Percentiles rank a stretch among this genome's conserved stretches.
Evolutionary conservation across 306 rosid genomes (phyloP).

Genomic region (Vigna unguiculata): DNA sequence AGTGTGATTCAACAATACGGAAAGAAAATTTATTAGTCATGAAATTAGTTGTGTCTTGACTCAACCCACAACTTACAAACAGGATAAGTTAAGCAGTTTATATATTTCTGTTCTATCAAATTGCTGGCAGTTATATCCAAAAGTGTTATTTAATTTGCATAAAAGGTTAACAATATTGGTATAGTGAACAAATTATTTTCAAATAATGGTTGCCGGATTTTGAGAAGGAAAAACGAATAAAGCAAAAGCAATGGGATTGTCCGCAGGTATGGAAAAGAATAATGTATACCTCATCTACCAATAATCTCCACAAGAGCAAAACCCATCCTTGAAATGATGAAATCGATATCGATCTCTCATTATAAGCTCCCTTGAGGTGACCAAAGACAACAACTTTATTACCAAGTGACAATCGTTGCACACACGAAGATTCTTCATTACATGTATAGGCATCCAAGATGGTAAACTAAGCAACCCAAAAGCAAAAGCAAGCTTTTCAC

Average conservation of each 20-base stretch:
- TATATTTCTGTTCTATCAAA: not conserved
- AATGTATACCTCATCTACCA: conserved; percentile 51
- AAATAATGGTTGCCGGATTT: conserved; percentile 3
- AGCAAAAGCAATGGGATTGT: conserved; percentile 21
- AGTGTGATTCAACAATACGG: not conserved
- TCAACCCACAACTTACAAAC: not conserved
- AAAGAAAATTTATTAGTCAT: not conserved
- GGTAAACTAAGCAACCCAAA: conserved; percentile 62
- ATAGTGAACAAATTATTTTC: not conserved
- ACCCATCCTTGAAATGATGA: conserved; percentile 63
- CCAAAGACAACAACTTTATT: conserved; percentile 56
- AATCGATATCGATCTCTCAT: conserved; percentile 60
- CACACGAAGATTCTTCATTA: conserved; percentile 63
- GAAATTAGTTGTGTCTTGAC: not conserved
- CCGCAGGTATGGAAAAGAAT: conserved; percentile 10
- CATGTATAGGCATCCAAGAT: conserved; percentile 62
- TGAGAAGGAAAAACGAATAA: not conserved
- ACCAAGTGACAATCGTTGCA: conserved; percentile 63
- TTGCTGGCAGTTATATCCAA: conserved; percentile 1
- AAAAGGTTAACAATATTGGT: not conserved
- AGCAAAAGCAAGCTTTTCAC: conserved; percentile 66
- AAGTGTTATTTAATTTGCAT: not conserved
- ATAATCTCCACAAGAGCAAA: conserved; percentile 60
- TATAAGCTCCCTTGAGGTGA: conserved; percentile 64
- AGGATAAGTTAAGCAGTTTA: not conserved